Evolutionary conservation across 805 yeast species (phyloP), one percentile per base, ranked within the genome.

Genomic region (Lipomyces starkeyi): DNA sequence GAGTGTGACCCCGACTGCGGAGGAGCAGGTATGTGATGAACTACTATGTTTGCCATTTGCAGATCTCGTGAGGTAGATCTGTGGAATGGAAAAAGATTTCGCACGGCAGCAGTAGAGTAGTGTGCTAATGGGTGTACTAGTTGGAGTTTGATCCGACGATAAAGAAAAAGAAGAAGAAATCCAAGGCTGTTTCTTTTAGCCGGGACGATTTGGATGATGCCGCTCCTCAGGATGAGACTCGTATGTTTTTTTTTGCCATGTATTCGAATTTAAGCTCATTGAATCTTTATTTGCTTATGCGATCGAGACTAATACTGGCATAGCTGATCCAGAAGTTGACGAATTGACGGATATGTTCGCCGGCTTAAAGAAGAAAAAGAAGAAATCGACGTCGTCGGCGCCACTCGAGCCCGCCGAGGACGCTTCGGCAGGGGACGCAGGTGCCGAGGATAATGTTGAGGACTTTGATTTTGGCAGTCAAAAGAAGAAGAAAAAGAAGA

Each of bases 281-380:
- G n/a, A 34, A 34, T 40, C n/a, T 40, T 14, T 40, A 17, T 14
- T 17, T 17, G 7, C 14, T 43, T 7, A 8, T 43, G 0, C 20
- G 3, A n/a, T 43, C 20, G 49, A 1, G 20, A 43, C 49, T 29
- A 32, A 27, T 20, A 17, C 37, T 58, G 58, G 66, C 29, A 71
- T 62, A 53, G 71, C 68, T 14, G 74, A 69, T 32, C 67, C 73
- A 47, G 77, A 65, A 9, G 80, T 77, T 37, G 78, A 76, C 5
- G 84, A 80, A 66, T 83, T 81, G 66, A 88, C 85, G 64, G 91
- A 88, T 71, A 80, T 91, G 81, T 88, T 91, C 75, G 85, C 92
- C 40, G 94, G 95, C 9, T 82, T 92, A 77, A 91, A 90, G 80
- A 91, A 91, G 82, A 91, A 91, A 85, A 87, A 92, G 86, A 91